Evolutionary conservation across 495 filamentous ascomycete genomes (phyloP), one percentile per base, ranked within the genome.

Genomic region (Neurospora terricola): DNA sequence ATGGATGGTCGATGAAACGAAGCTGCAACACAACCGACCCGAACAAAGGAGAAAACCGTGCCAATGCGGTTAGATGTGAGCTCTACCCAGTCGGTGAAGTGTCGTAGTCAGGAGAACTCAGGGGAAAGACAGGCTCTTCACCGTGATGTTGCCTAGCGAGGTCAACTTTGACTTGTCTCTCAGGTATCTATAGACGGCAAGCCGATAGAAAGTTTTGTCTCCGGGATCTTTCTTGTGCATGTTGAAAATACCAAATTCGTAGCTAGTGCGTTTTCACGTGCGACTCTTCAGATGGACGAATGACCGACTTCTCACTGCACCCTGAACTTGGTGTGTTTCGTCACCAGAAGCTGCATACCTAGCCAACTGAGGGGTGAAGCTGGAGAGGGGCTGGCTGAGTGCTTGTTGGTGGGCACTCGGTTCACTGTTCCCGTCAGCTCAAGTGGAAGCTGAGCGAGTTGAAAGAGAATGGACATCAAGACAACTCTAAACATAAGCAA

Each of bases 1-100:
- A 66, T 16, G 16, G 54, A 66, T 36, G 54, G 75, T 27, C 40
- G 78, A 79, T 81, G 80, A 81, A 81, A 81, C 80, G 14, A 54
- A 72, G 75, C 70, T 80, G 78, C 72, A 75, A 81, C 78, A 75
- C 11, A 38, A 48, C 66, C 27, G 39, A 38, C 27, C 27, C 27
- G 27, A 66, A 66, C 30, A 36, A 30, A 62, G 48, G 27, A 62
- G 54, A 62, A 27, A 6, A 62, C 7, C 27, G 54, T 66, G 54
- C 54, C 27, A 34, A 66, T 34, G 54, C 7, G 54, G 54, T 66
- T 66, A 66, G 27, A 27, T 66, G 54, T 66, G 18, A 36, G 14
- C 54, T 66, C 27, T 66, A 34, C 54, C 14, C 27, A 66, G 54
- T 66, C 54, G 54, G 54, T 66, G 54, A 66, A 34, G 54, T 66